Conservation (phyloP, 345 rosid species). For the sweet orange (Citrus sinensis) region DVS_A1.0 CM039169.1:33232001-33232500, state of each 20-base stretch:
- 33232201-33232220: slow-evolving; percentile 57
- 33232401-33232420: slow-evolving; percentile 71
- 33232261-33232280: slow-evolving; percentile 79
- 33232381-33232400: slow-evolving; percentile 82
- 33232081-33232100: slow-evolving; percentile 71
- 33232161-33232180: slow-evolving; percentile 73
- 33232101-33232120: slow-evolving; percentile 67
- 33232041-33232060: slow-evolving; percentile 90
- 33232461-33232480: slow-evolving; percentile 75
- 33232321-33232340: slow-evolving; percentile 68
- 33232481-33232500: slow-evolving; percentile 89
- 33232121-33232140: slow-evolving; percentile 71
- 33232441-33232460: slow-evolving; percentile 45
- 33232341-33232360: slow-evolving; percentile 83
- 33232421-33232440: slow-evolving; percentile 69
- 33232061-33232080: slow-evolving; percentile 88
- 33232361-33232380: slow-evolving; percentile 88
- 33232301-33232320: slow-evolving; percentile 58
- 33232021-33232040: slow-evolving; percentile 52
- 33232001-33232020: slow-evolving; percentile 48
- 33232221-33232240: slow-evolving; percentile 56
- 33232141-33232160: slow-evolving; percentile 61
- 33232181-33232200: slow-evolving; percentile 84
- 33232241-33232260: slow-evolving; percentile 77
- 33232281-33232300: slow-evolving; percentile 64